Conservation (phyloP, 2,329 filamentous ascomycete species). For the Penicillium griseofulvum region DNA sequence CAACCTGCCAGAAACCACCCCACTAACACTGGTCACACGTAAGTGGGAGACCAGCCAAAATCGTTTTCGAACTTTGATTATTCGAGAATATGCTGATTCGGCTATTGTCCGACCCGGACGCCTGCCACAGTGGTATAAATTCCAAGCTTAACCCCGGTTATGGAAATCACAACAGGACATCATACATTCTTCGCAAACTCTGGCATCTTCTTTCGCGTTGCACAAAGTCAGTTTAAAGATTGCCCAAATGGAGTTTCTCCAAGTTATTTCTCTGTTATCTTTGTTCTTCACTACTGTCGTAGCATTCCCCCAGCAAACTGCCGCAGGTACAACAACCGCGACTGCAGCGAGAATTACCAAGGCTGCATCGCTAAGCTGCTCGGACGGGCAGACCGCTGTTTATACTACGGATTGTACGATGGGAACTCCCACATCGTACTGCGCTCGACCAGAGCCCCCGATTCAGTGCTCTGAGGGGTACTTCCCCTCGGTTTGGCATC, state of each 20-base stretch:
- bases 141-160: neutral
- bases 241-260: neutral
- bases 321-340: neutral
- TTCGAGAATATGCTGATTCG: too few relatives aligned
- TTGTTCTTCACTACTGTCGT: neutral
- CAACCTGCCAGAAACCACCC: neutral
- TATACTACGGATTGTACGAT: constrained; percentile 28
- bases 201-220: neutral
- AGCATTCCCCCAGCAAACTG: constrained; percentile 12
- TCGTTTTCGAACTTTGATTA: neutral
- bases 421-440: constrained; percentile 24
- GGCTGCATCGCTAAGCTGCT: constrained; percentile 15
- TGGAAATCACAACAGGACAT: neutral
- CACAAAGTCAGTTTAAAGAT: neutral
- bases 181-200: neutral
- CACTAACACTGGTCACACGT: neutral
- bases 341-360: neutral
- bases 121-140: neutral
- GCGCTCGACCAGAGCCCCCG: constrained; percentile 16
- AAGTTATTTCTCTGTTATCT: neutral
- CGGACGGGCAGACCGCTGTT: constrained; percentile 21
- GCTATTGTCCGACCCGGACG: neutral
- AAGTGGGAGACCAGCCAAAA: neutral
- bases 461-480: constrained; percentile 20
- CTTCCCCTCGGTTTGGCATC: constrained; percentile 26